Base-by-base conservation (phyloP, 2,329 filamentous ascomycete species). In the Talaromyces marneffei region DNA sequence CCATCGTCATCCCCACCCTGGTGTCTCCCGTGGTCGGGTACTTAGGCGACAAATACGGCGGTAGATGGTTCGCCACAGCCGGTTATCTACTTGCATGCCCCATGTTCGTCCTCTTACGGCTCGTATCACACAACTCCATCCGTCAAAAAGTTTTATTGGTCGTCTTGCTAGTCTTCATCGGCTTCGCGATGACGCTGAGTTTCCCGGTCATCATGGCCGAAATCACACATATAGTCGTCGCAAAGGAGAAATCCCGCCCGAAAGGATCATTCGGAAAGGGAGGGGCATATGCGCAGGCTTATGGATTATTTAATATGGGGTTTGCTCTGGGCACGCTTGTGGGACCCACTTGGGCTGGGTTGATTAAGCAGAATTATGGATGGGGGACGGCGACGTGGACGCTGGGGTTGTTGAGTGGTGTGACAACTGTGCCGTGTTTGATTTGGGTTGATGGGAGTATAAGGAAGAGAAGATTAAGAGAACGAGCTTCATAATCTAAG, bases 141-240 rank as follows among this genome's bases (percentile, higher is more conserved):
- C 67, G 72, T 0, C 83, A 91, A 65, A 89, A 90, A 68, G 82
- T 86, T 1, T 75, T 91, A 1, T 77, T 92, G 0, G 85, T 84
- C 57, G 82, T 78, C 1, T 74, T 92, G 7, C 78, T 92, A 1
- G 79, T 81, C 0, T 64, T 89, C 0, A 76, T 85, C 3, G 89
- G 89, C 0, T 65, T 83, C 1, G 79, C 81, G 1, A 73, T 89
- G 3, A 81, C 83, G 0, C 75, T 88, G 4, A 79, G 82, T 1
- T 81, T 86, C 62, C 84, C 86, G 0, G 85, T 87, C 0, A 75
- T 90, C 20, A 89, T 90, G 83, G 87, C 88, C 0, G 89, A 91
- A 74, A 86, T 91, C 35, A 81, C 83, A 3, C 81, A 81, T 37
- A 68, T 69, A 4, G 65, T 72, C 0, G 79, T 80, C 20, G 77